Evolutionary conservation across 2,329 filamentous ascomycete genomes (phyloP).

Genomic region (Myriangium duriaei): DNA sequence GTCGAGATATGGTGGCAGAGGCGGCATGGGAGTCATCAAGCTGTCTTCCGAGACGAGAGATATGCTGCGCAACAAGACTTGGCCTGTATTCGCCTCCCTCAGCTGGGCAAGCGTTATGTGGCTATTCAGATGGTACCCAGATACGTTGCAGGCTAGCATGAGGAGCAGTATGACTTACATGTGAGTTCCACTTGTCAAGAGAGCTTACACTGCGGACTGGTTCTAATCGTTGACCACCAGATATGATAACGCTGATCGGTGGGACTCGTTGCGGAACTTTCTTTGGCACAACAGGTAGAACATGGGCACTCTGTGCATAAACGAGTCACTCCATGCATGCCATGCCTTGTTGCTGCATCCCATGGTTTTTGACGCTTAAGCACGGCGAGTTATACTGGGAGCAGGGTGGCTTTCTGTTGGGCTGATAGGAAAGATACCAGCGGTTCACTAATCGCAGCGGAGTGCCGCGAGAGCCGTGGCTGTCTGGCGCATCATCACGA

Average conservation of each 20-base stretch:
- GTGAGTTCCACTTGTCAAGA: slow-evolving; percentile 48
- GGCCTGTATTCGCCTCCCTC: slow-evolving; percentile 81
- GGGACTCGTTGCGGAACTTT: slow-evolving; percentile 75
- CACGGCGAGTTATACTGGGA: too few relatives aligned
- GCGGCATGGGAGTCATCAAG: slow-evolving; percentile 29
- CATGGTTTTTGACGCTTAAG: too few relatives aligned
- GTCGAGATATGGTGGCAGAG: slow-evolving; percentile 24
- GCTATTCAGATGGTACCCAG: slow-evolving; percentile 81
- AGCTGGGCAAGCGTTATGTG: slow-evolving; percentile 96
- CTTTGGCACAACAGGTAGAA: slow-evolving; percentile 82
- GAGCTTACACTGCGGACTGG: slow-evolving; percentile 18
- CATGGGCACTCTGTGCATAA: too few relatives aligned
- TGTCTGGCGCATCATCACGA: too few relatives aligned
- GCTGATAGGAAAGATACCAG: too few relatives aligned
- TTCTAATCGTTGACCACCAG: slow-evolving; percentile 29
- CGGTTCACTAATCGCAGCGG: too few relatives aligned
- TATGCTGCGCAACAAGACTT: slow-evolving; percentile 50
- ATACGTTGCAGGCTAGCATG: slow-evolving; percentile 81
- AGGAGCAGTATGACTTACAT: slow-evolving; percentile 96
- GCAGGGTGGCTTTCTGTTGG: too few relatives aligned
- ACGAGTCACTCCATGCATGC: too few relatives aligned
- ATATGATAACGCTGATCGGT: slow-evolving; percentile 70
- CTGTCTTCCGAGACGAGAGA: slow-evolving; percentile 27
- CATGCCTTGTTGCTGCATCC: too few relatives aligned
- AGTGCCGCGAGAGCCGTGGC: too few relatives aligned